These are phyloP conservation scores for Esteya vermicola DNA, from an alignment of 2,329 filamentous ascomycete genomes.

Conservation along the genomic window DNA sequence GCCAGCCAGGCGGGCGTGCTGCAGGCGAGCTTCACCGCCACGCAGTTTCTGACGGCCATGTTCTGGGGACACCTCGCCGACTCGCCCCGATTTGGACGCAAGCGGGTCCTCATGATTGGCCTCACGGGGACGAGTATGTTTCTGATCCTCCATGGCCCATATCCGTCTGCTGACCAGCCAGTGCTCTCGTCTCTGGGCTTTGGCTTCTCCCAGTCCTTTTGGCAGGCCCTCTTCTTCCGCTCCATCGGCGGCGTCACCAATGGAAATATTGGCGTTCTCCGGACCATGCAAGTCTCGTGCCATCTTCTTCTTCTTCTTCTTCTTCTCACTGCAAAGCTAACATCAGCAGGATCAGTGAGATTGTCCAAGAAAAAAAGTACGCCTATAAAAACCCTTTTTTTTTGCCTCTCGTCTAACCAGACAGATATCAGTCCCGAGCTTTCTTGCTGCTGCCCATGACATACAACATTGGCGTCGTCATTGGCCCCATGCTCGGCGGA, in stretches of 20 bases:
- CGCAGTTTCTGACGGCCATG: slow-evolving; percentile 72
- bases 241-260: slow-evolving; percentile 54
- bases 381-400: not conserved
- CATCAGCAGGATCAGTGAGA: slow-evolving; percentile 26
- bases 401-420: not conserved
- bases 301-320: too few relatives aligned
- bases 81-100: slow-evolving; percentile 52
- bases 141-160: fast-evolving
- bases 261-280: slow-evolving; percentile 60
- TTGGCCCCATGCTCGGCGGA: slow-evolving; percentile 38
- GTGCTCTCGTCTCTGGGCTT: slow-evolving; percentile 52
- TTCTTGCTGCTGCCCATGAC: slow-evolving; percentile 46
- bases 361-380: slow-evolving; percentile 27
- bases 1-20: slow-evolving; percentile 65
- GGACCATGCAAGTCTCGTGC: slow-evolving; percentile 53
- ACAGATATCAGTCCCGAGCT: slow-evolving; percentile 26
- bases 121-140: slow-evolving; percentile 45
- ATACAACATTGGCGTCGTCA: slow-evolving; percentile 52
- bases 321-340: too few relatives aligned
- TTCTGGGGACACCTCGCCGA: slow-evolving; percentile 64
- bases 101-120: slow-evolving; percentile 65
- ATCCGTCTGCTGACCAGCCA: slow-evolving; percentile 3
- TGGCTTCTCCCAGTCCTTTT: slow-evolving; percentile 53
- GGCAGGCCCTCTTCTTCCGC: slow-evolving; percentile 46
- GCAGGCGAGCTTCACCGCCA: slow-evolving; percentile 64